A percentile compares a stretch with the other conserved stretches of the same genome.
Evolutionary conservation across 2,329 filamentous ascomycete species (phyloP).

Genomic region (Mariannaea sp.): DNA sequence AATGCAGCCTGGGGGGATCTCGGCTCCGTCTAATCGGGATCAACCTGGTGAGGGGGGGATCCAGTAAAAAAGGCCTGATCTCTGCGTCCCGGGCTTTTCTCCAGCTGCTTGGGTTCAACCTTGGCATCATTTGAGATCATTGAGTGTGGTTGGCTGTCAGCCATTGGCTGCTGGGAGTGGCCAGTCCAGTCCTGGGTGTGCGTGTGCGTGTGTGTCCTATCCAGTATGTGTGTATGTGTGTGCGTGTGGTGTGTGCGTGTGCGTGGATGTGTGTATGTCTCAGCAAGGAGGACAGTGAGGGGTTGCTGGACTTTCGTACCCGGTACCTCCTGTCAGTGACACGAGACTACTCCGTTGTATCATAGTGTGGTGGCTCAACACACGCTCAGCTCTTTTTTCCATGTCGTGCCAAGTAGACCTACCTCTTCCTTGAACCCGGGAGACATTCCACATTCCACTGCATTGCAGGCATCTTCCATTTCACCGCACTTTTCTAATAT

Average conservation of each 20-base stretch:
- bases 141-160: not conserved
- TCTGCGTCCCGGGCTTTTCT: not conserved
- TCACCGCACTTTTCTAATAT: not conserved
- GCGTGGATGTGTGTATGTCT: too few relatives aligned
- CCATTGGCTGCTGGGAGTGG: not conserved
- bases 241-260: not conserved
- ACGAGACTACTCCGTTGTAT: too few relatives aligned
- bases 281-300: not conserved
- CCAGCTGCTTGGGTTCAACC: not conserved
- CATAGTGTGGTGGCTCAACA: too few relatives aligned
- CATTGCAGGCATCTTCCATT: not conserved
- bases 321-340: too few relatives aligned
- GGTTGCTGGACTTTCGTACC: not conserved
- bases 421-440: too few relatives aligned
- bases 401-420: too few relatives aligned
- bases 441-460: too few relatives aligned
- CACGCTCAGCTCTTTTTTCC: too few relatives aligned
- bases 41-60: not conserved
- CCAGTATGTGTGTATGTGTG: too few relatives aligned
- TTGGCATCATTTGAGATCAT: not conserved
- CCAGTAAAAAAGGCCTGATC: too few relatives aligned
- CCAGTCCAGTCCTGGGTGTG: not conserved
- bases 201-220: not conserved
- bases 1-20: not conserved
- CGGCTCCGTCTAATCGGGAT: constrained; percentile 7